A percentile compares a stretch with the other conserved stretches of the same genome.
phyloP scores from a whole-genome alignment of 2,329 filamentous ascomycete species.

The Neonectria faginata region DNA sequence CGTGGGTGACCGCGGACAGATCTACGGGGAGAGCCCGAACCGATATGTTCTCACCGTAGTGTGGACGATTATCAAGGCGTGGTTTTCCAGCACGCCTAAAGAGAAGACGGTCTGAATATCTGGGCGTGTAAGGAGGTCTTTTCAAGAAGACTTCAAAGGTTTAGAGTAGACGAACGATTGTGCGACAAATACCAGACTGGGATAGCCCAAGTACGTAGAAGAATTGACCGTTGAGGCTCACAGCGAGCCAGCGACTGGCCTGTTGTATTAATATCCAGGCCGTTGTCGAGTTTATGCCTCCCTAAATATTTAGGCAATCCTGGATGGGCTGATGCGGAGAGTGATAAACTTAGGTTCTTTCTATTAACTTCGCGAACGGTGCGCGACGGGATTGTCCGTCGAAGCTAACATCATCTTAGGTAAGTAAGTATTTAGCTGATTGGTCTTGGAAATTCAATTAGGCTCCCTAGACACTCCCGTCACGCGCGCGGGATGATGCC shows the following conservation, averaged over 20 bases:
- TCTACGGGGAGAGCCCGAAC: slow-evolving; percentile 55
- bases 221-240: not conserved
- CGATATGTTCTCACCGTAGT: slow-evolving; percentile 49
- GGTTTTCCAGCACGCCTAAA: slow-evolving; percentile 30
- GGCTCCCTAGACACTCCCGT: not conserved
- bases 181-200: not conserved
- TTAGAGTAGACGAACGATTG: not conserved
- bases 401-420: not conserved
- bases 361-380: not conserved
- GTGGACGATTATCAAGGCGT: slow-evolving; percentile 54
- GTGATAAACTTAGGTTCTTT: too few relatives aligned
- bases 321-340: too few relatives aligned
- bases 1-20: slow-evolving; percentile 60
- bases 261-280: too few relatives aligned
- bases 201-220: not conserved
- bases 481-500: not conserved
- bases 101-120: slow-evolving; percentile 8
- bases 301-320: too few relatives aligned
- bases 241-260: too few relatives aligned
- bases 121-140: not conserved
- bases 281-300: too few relatives aligned
- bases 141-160: not conserved
- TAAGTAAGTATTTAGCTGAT: not conserved
- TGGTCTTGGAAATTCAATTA: not conserved
- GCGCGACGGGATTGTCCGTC: not conserved